Base-by-base conservation (phyloP, 2,329 filamentous ascomycete genomes). In the Curvularia sp. region DNA sequence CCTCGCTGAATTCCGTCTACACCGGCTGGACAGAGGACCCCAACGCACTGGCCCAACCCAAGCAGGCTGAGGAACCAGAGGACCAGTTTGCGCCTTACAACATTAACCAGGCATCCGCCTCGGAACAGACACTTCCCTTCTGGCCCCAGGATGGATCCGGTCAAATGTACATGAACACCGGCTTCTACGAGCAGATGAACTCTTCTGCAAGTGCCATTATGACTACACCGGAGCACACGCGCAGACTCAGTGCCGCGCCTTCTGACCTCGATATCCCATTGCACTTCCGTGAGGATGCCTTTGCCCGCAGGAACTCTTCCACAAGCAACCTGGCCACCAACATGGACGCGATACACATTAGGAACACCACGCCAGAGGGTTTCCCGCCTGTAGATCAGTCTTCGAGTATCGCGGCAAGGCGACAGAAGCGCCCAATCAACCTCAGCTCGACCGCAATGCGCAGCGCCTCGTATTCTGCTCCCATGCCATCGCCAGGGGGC, bases 381-480 rank as follows among this genome's bases (percentile, higher is more conserved):
- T 78, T 77, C 61, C 72, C 72, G 71, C 76, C 78, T 66, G 68
- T 76, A 57, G 60, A 62, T 42, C 74, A 77, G 44, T 76, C 78
- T 8, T 74, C 77, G 2, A 78, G 74, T 59, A 77, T 81, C 58
- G 79, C 79, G 30, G 72, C 75, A 6, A 70, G 79, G 22, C 67
- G 79, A 49, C 79, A 80, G 44, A 75, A 77, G 53, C 74, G 71
- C 20, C 79, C 73, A 58, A 77, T 76, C 59, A 79, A 74, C 53
- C 72, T 77, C 60, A 79, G 68, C 62, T 73, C 69, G 49, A 79
- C 60, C 62, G 78, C 73, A 46, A 70, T 74, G 57, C 72, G 73
- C 63, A 83, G 78, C 64, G 77, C 72, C 33, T 80, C 79, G 0
- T 80, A 80, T 65, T 77, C 72, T 28, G 72, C 74, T 42, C 71